These are phyloP conservation scores for Benincasa hispida DNA, from an alignment of 306 rosid species.

Conservation along the genomic window DNA sequence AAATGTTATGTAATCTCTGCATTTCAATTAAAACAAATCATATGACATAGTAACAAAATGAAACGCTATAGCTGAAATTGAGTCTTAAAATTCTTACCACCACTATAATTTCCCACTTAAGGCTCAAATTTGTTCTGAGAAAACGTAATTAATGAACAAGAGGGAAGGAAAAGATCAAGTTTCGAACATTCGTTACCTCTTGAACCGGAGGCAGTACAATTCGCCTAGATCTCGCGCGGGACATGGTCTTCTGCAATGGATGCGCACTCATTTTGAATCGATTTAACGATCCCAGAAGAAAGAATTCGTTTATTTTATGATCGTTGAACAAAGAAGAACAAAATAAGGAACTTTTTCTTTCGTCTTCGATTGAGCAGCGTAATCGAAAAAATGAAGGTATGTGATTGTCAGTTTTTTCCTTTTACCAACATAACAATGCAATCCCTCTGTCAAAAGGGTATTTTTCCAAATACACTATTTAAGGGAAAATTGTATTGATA, in stretches of 20 bases:
- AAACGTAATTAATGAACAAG: neutral
- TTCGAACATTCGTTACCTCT: neutral
- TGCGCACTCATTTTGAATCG: neutral
- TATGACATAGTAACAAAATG: neutral
- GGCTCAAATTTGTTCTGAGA: neutral
- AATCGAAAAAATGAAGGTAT: neutral
- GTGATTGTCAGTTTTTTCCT: neutral
- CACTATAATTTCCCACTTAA: neutral
- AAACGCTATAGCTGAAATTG: neutral
- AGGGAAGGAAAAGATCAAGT: neutral
- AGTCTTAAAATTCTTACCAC: neutral
- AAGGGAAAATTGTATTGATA: no score
- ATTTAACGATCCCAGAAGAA: neutral
- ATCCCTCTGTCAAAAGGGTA: neutral
- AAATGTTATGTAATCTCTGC: neutral
- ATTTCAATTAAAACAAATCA: neutral
- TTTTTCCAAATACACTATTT: neutral
- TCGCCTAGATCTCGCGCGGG: slow-evolving; percentile 5
- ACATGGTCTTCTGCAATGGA: slow-evolving; percentile 8
- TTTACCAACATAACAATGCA: neutral
- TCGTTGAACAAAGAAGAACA: neutral
- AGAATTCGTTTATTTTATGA: neutral
- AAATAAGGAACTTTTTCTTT: neutral
- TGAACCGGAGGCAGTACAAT: slow-evolving; percentile 4
- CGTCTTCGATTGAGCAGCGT: neutral